These are phyloP conservation scores for Geotrichum histeridarum DNA, from an alignment of 1,139 yeast species.

Conservation along the genomic window DNA sequence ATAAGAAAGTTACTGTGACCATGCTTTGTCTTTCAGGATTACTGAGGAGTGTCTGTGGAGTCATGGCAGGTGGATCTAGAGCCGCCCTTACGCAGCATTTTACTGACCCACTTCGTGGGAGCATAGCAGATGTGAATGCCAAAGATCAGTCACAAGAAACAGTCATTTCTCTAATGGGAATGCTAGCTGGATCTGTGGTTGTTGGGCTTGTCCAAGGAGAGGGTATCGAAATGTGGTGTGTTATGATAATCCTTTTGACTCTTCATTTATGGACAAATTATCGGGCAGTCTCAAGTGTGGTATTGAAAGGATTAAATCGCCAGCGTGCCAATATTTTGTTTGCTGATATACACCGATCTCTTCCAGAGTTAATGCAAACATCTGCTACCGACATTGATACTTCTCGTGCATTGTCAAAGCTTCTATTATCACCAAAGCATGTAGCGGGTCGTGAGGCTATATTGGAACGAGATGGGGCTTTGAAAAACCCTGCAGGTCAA, in stretches of 20 bases:
- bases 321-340: conserved; percentile 37
- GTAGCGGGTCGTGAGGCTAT: conserved; percentile 33
- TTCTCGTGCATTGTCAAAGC: conserved; percentile 26
- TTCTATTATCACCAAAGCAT: conserved; percentile 30
- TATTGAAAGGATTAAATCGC: conserved; percentile 34
- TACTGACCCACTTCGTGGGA: conserved; percentile 35
- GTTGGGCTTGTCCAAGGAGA: conserved; percentile 35
- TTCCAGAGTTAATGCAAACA: conserved; percentile 28
- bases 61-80: conserved; percentile 39
- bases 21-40: conserved; percentile 37
- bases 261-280: conserved; percentile 38
- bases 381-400: conserved; percentile 22
- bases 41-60: conserved; percentile 38
- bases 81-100: conserved; percentile 41
- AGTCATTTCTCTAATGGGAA: conserved; percentile 38
- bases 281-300: conserved; percentile 37
- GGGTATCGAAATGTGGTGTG: conserved; percentile 34
- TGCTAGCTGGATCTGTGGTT: conserved; percentile 37
- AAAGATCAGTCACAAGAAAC: conserved; percentile 41
- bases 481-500: conserved; percentile 28
- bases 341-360: conserved; percentile 29
- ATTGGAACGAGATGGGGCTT: conserved; percentile 33
- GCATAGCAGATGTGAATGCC: conserved; percentile 39
- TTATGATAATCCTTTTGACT: conserved; percentile 29
- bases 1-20: conserved; percentile 26